A percentile compares a stretch with the other conserved stretches of the same genome.
Evolutionary conservation across 2,329 filamentous ascomycete species (phyloP).

Genomic region (Penicillium sp.): DNA sequence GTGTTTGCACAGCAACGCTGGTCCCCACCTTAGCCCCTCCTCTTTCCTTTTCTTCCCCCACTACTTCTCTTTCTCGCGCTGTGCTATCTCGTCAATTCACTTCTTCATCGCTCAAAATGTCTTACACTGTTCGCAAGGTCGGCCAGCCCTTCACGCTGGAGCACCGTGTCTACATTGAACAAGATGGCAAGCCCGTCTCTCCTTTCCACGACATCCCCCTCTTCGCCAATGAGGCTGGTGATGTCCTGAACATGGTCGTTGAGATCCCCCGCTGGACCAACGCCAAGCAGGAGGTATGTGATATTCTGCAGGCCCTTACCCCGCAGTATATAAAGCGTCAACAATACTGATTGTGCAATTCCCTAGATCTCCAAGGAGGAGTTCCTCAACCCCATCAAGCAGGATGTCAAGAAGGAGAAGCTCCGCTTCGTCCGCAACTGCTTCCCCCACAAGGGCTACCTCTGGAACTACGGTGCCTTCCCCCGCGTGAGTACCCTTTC

Average conservation of each 20-base stretch:
- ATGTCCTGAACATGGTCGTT: slow-evolving; percentile 96
- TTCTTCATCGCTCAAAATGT: slow-evolving; percentile 36
- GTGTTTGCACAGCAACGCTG: slow-evolving; percentile 36
- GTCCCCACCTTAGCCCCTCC: slow-evolving; percentile 38
- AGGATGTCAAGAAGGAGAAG: slow-evolving; percentile 99
- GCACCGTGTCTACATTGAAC: slow-evolving; percentile 96
- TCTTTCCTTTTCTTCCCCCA: slow-evolving; percentile 23
- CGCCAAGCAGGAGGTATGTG: slow-evolving; percentile 93
- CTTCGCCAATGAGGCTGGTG: slow-evolving; percentile 94
- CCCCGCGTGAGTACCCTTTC: slow-evolving; percentile 64
- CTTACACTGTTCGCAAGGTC: slow-evolving; percentile 78
- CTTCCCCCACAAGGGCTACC: slow-evolving; percentile 99
- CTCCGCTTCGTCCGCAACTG: slow-evolving; percentile 99
- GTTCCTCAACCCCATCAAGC: slow-evolving; percentile 97
- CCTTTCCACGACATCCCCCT: slow-evolving; percentile 98
- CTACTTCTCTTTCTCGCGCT: slow-evolving; percentile 31
- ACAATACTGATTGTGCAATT: slow-evolving; percentile 15
- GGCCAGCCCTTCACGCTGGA: slow-evolving; percentile 87
- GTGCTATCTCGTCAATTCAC: slow-evolving; percentile 48
- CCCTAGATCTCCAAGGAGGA: slow-evolving; percentile 95
- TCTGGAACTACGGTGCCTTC: slow-evolving; percentile 99
- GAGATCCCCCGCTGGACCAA: slow-evolving; percentile 99
- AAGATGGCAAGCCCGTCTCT: slow-evolving; percentile 89
- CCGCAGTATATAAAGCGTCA: not conserved
- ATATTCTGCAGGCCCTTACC: not conserved